Conservation (phyloP, 2,329 filamentous ascomycete genomes). For the Aspergillus sp. region DNA sequence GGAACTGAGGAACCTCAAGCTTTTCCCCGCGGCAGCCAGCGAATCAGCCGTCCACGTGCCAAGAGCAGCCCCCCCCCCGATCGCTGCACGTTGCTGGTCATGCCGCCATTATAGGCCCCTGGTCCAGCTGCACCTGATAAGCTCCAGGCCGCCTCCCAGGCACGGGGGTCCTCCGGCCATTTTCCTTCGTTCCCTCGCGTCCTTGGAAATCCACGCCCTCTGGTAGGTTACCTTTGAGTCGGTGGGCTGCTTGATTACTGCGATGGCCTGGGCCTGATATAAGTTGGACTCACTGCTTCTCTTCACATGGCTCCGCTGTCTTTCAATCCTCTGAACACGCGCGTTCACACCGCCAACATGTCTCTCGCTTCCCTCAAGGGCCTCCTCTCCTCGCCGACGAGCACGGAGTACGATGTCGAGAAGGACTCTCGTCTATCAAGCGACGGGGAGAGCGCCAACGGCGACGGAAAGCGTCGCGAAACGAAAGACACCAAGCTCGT, state of each 20-base stretch:
- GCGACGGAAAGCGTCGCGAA: conserved; percentile 16
- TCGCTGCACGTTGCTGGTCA: conserved; percentile 22
- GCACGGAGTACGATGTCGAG: conserved; percentile 27
- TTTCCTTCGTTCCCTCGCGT: neutral
- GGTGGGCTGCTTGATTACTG: neutral
- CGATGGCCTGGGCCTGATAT: neutral
- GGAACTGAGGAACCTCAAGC: neutral
- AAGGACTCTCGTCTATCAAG: conserved; percentile 22
- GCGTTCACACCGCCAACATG: conserved; percentile 19
- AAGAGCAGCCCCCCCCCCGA: conserved; percentile 17
- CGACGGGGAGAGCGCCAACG: conserved; percentile 19
- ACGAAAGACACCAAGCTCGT: conserved; percentile 28
- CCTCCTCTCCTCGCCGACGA: conserved; percentile 27
- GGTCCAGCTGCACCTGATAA: conserved; percentile 12
- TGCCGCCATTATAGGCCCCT: conserved; percentile 20
- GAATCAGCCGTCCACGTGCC: conserved; percentile 23
- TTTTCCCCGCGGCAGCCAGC: conserved; percentile 1
- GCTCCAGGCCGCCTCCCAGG: neutral
- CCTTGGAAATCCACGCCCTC: conserved; percentile 5
- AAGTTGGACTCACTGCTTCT: neutral
- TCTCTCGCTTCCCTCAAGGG: conserved; percentile 31
- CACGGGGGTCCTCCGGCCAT: neutral
- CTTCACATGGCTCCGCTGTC: neutral
- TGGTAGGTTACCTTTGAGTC: conserved; percentile 5
- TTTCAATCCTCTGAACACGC: neutral